A percentile compares a stretch with the other conserved stretches of the same genome.
These are phyloP conservation scores for Annona squamosa DNA, from an alignment of 164 flowering plant species.

Conservation along the genomic window DNA sequence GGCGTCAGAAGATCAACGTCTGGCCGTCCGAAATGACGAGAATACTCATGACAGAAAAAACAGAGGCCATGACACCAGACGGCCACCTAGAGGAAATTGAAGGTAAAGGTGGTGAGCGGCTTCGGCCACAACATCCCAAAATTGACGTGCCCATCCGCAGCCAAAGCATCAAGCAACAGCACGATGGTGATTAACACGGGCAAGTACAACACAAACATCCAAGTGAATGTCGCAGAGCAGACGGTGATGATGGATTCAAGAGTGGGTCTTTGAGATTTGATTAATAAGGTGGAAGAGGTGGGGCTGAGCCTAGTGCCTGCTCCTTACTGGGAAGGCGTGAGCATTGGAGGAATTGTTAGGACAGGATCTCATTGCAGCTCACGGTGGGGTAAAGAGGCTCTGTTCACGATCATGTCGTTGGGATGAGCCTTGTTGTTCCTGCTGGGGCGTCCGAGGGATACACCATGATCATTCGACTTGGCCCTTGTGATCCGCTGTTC, in stretches of 20 bases:
- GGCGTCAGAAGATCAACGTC: too few relatives aligned
- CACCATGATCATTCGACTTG: constrained; percentile 44
- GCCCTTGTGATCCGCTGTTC: constrained; percentile 30
- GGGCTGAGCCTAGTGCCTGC: constrained; percentile 73
- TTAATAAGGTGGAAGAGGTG: constrained; percentile 45
- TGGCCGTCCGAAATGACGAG: too few relatives aligned
- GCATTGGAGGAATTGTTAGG: constrained; percentile 68
- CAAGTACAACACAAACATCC: constrained; percentile 36
- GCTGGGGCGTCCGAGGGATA: constrained; percentile 42
- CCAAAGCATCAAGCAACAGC: constrained; percentile 6
- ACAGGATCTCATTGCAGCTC: constrained; percentile 87
- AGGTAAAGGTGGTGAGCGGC: constrained; percentile 48
- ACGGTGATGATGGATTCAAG: constrained; percentile 64
- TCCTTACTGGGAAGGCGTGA: constrained; percentile 91
- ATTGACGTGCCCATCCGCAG: constrained; percentile 53
- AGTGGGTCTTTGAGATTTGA: constrained; percentile 51
- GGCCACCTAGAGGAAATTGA: constrained; percentile 39
- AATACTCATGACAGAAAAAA: too few relatives aligned
- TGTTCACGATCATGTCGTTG: constrained; percentile 73
- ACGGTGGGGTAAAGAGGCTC: constrained; percentile 88
- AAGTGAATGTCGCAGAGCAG: constrained; percentile 29
- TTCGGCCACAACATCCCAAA: constrained; percentile 79
- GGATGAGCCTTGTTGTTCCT: constrained; percentile 59
- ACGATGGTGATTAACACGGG: constrained; percentile 59
- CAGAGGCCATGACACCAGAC: too few relatives aligned